Conservation (phyloP, 345 rosid genomes). For the Salix dunnii region DNA sequence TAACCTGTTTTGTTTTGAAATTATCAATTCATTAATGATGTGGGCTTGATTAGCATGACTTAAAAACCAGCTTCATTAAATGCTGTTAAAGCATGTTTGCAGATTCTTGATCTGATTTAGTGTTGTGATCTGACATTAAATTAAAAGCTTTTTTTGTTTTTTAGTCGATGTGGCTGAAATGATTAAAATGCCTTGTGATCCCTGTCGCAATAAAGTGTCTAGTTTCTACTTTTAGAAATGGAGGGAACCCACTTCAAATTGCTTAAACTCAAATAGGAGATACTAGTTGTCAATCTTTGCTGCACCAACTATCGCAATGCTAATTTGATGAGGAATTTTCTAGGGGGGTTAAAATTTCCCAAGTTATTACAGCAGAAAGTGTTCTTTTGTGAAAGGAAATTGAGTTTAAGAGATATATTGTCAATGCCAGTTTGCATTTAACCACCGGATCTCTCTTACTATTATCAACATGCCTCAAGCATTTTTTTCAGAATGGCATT, state of each 20-base stretch:
- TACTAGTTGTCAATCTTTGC: background rate
- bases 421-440: background rate
- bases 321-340: background rate
- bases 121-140: background rate
- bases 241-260: background rate
- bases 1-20: background rate
- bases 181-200: background rate
- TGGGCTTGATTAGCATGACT: background rate
- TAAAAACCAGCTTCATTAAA: background rate
- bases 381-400: background rate
- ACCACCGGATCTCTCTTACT: background rate
- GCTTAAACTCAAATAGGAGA: background rate
- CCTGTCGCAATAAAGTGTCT: background rate
- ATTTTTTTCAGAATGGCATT: background rate
- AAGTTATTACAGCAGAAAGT: background rate
- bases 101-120: background rate
- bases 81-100: background rate
- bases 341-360: background rate
- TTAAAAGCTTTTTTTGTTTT: background rate
- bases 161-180: background rate
- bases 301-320: background rate
- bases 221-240: background rate
- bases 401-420: background rate
- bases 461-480: background rate
- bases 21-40: background rate